phyloP scores from a whole-genome alignment of 345 rosid species.

The Salix koriyanagi region DNA sequence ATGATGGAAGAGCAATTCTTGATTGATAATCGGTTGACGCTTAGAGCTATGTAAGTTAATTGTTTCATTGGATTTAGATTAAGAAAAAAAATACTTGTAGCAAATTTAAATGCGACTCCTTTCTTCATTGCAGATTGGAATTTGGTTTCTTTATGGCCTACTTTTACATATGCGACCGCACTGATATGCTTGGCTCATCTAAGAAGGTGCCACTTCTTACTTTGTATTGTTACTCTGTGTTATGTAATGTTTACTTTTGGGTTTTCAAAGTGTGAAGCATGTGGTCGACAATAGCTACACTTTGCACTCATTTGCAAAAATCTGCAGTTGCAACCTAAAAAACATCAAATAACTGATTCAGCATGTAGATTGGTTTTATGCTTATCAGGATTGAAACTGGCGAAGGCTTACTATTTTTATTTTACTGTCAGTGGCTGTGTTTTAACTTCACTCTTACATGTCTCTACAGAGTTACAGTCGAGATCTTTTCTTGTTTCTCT shows the following conservation, averaged over 20 bases:
- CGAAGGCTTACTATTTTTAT: not conserved
- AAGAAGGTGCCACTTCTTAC: slow-evolving; percentile 55
- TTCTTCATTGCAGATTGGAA: slow-evolving; percentile 57
- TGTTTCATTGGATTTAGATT: slow-evolving; percentile 1
- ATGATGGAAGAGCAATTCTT: slow-evolving; percentile 84
- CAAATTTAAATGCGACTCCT: not conserved
- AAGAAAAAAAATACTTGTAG: not conserved
- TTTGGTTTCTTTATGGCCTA: slow-evolving; percentile 58
- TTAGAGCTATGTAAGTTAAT: slow-evolving; percentile 79
- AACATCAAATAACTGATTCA: not conserved
- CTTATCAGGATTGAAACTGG: not conserved
- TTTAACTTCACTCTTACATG: slow-evolving; percentile 15
- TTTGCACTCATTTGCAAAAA: not conserved
- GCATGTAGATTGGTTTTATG: not conserved
- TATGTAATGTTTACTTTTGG: not conserved
- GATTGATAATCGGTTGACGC: slow-evolving; percentile 68
- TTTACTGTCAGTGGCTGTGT: slow-evolving; percentile 13
- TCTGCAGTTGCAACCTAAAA: not conserved
- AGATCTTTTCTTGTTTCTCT: slow-evolving; percentile 87
- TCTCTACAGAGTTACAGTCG: slow-evolving; percentile 75
- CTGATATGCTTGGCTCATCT: slow-evolving; percentile 69
- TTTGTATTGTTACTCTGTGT: not conserved
- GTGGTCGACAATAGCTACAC: not conserved
- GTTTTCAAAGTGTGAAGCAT: not conserved
- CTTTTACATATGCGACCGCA: slow-evolving; percentile 83